Conservation (phyloP, 164 flowering plant species). For the Chimonanthus praecox region DNA sequence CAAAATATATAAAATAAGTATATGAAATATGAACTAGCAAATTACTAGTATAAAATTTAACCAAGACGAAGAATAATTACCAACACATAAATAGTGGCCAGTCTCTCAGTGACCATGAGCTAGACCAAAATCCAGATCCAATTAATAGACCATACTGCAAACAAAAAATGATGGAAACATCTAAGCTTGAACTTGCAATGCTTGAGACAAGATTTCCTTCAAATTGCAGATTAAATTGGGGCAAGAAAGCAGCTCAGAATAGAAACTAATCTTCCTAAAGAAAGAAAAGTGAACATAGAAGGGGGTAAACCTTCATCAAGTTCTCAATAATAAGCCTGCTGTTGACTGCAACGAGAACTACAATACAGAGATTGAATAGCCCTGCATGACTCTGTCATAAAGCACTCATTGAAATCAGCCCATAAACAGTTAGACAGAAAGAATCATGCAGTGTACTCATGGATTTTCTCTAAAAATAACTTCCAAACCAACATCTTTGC, state of each 20-base stretch:
- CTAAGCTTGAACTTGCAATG: not conserved
- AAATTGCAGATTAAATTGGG: not conserved
- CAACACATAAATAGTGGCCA: conserved; percentile 99
- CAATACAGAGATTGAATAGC: conserved; percentile 86
- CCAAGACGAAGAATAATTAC: conserved; percentile 32
- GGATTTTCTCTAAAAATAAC: too few relatives aligned
- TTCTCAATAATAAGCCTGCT: conserved; percentile 94
- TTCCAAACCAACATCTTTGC: too few relatives aligned
- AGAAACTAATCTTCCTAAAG: too few relatives aligned
- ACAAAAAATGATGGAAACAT: conserved; percentile 6
- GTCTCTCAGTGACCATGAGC: conserved; percentile 75
- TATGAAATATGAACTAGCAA: not conserved
- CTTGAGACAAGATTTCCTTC: not conserved
- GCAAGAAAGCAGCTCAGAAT: not conserved
- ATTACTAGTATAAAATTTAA: not conserved
- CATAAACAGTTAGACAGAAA: too few relatives aligned
- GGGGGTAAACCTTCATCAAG: conserved; percentile 78
- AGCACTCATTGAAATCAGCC: conserved; percentile 6
- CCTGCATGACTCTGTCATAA: conserved; percentile 92
- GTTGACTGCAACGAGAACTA: conserved; percentile 92
- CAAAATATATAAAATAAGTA: not conserved
- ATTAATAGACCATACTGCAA: conserved; percentile 94
- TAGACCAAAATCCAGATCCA: conserved; percentile 83
- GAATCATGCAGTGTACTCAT: too few relatives aligned
- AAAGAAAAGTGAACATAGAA: not conserved